Percentiles rank a stretch among this genome's conserved stretches.
Conservation (phyloP, 257 asterid genomes). For the Cynanchum wilfordii region DNA sequence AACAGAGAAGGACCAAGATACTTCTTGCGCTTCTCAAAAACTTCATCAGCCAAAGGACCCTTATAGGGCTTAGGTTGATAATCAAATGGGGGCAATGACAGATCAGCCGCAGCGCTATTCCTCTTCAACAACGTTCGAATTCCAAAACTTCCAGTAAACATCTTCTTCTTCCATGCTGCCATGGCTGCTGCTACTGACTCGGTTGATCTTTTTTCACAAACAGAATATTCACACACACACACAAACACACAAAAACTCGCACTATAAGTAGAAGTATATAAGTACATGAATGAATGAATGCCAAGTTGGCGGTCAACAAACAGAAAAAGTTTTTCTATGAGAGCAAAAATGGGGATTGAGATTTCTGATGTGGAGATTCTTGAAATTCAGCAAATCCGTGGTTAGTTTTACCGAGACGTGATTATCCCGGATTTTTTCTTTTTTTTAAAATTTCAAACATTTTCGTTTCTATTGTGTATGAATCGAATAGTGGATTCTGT, state of each 20-base stretch:
- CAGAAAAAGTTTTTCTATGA: background rate
- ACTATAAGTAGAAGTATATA: background rate
- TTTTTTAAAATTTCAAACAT: no score
- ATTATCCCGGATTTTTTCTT: background rate
- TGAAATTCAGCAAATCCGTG: background rate
- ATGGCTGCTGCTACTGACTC: background rate
- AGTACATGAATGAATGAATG: background rate
- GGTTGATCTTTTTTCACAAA: background rate
- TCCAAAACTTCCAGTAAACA: background rate
- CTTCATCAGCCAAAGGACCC: constrained; percentile 77
- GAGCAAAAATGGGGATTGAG: background rate
- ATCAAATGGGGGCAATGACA: constrained; percentile 60
- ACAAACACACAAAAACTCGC: background rate
- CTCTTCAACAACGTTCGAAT: background rate
- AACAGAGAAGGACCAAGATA: constrained; percentile 86
- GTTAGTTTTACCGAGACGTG: background rate
- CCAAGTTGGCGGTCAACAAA: background rate
- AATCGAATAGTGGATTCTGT: no score
- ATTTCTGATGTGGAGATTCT: constrained; percentile 8
- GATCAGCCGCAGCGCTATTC: constrained; percentile 13
- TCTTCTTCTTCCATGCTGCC: constrained; percentile 13
- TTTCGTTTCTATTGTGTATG: no score
- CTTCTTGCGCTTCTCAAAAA: constrained; percentile 64
- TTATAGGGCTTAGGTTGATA: constrained; percentile 66
- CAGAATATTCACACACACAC: background rate